Base-by-base conservation (phyloP, 179 eudicot genomes). In the Pouteria campechiana region DNA sequence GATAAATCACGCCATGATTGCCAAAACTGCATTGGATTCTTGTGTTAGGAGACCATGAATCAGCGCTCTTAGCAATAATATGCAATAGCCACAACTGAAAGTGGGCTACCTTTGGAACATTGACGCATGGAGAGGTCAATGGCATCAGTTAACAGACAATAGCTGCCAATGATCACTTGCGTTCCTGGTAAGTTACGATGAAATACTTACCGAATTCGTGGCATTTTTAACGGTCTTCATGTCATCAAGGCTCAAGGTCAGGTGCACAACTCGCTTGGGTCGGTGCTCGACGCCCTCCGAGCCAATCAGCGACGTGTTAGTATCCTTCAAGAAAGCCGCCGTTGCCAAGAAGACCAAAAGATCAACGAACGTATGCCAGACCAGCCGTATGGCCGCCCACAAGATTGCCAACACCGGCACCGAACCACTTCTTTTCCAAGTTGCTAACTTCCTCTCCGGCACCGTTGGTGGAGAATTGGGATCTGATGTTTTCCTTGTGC, bases 181-280 rank as follows among this genome's bases (percentile, higher is more conserved):
- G n/a, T n/a, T n/a, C n/a, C n/a, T n/a, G n/a, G n/a, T n/a, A n/a
- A n/a, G n/a, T n/a, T 10, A 12, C 8, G 35, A 7, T 6, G 12
- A n/a, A 14, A 13, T 10, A 44, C 32, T 20, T 44, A 61, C 67
- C 19, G 37, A 22, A 11, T 54, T 34, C 47, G 48, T 47, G n/a
- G 60, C 50, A 23, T 41, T 54, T 34, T 61, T 61, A 39, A 61
- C 37, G 14, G 53, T 17, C 45, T 64, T 64, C 15, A 64, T 16
- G 19, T 64, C 70, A 15, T 64, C 54, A 5, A 64, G 37, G 7
- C 42, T 35, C 22, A 64, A 30, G 1, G 33, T 41, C 46, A 41
- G 45, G 41, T 46, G 48, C 21, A 59, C 60, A 14, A 64, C n/a
- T 16, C 60, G 20, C 19, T 58, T 39, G 2, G 64, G 64, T n/a